A percentile compares a stretch with the other conserved stretches of the same genome.
These are phyloP conservation scores for Pelagomonas calceolata DNA, from an alignment of 108 stramenopile species.

Conservation along the genomic window DNA sequence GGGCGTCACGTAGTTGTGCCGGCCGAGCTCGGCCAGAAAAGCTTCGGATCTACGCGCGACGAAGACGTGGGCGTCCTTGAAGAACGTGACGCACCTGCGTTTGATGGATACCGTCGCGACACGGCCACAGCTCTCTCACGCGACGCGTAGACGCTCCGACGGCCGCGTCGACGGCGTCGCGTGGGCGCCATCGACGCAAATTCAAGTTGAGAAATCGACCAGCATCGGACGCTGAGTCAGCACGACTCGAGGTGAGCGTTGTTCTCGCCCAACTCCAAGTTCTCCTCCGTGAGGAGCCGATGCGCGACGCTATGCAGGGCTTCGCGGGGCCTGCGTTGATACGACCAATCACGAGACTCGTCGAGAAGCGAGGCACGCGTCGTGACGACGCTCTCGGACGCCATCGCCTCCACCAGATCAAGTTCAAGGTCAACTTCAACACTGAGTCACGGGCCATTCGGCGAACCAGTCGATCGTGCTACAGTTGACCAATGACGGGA, in stretches of 20 bases:
- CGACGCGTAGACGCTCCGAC: no score
- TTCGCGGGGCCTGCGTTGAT: slow-evolving; percentile 16
- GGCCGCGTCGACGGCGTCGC: no score
- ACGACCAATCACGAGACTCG: no score
- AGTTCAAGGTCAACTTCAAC: no score
- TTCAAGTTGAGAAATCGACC: slow-evolving; percentile 44
- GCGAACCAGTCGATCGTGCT: slow-evolving; percentile 53
- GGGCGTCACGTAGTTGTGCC: slow-evolving; percentile 50
- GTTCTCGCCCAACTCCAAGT: slow-evolving; percentile 14
- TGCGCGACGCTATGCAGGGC: slow-evolving; percentile 38
- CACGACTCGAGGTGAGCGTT: not conserved
- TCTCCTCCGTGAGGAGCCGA: slow-evolving; percentile 21
- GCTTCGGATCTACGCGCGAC: slow-evolving; percentile 23
- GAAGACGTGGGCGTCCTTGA: slow-evolving; percentile 30
- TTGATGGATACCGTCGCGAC: no score
- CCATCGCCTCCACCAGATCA: no score
- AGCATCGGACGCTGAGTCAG: slow-evolving; percentile 34
- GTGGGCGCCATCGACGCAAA: no score
- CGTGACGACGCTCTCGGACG: no score
- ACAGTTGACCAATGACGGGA: slow-evolving; percentile 46
- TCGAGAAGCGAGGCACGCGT: no score
- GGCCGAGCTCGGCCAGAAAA: slow-evolving; percentile 26
- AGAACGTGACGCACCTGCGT: slow-evolving; percentile 25
- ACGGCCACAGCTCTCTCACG: no score
- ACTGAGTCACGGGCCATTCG: slow-evolving; percentile 51